phyloP scores from a whole-genome alignment of 177 flowering plant genomes.

The Telopea speciosissima region DNA sequence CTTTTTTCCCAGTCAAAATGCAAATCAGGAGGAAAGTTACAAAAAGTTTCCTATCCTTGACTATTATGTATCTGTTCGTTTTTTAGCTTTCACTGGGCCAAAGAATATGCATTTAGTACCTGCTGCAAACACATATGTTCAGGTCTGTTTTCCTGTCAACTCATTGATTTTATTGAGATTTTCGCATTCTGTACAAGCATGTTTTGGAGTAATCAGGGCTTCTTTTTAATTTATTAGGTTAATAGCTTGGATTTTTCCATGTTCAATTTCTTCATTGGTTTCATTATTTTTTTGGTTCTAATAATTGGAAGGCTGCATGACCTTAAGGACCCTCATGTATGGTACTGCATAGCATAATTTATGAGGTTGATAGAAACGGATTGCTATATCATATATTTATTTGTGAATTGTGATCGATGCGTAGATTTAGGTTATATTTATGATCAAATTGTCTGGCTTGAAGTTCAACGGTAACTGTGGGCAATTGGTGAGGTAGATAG shows the following conservation, averaged over 20 bases:
- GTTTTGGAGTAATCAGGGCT: not conserved
- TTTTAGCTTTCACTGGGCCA: slow-evolving; percentile 78
- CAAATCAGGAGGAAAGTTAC: not conserved
- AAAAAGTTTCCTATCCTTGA: slow-evolving; percentile 1
- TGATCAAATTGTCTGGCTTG: too few relatives aligned
- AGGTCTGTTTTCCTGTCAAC: slow-evolving; percentile 46
- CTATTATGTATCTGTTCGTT: slow-evolving; percentile 12
- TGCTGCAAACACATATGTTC: slow-evolving; percentile 83
- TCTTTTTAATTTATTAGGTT: not conserved
- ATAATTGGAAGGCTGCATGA: too few relatives aligned
- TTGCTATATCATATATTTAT: too few relatives aligned
- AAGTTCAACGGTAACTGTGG: too few relatives aligned
- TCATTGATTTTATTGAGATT: slow-evolving; percentile 1
- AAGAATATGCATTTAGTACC: slow-evolving; percentile 64
- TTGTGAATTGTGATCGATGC: too few relatives aligned
- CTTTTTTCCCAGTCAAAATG: not conserved
- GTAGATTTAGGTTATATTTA: too few relatives aligned
- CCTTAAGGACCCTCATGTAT: too few relatives aligned
- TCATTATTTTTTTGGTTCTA: too few relatives aligned
- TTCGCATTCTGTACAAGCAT: not conserved
- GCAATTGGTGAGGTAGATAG: too few relatives aligned
- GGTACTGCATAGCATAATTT: too few relatives aligned
- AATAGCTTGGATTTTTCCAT: not conserved
- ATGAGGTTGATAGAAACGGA: too few relatives aligned
- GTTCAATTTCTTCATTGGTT: too few relatives aligned